Conservation (phyloP, 2,329 filamentous ascomycete species). For the Fusarium coffeatum region DNA sequence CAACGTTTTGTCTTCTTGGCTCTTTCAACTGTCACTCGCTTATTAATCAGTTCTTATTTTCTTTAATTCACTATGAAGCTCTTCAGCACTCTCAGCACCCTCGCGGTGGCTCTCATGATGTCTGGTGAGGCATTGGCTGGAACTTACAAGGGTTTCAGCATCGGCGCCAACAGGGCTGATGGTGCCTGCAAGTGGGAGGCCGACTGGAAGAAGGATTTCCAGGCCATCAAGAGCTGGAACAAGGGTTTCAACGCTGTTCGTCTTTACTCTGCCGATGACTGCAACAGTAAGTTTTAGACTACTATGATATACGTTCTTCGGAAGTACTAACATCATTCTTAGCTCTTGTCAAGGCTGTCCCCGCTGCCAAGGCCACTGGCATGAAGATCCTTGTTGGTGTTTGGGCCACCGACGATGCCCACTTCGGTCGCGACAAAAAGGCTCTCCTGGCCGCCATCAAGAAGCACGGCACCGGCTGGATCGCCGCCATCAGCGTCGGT, state of each 20-base stretch:
- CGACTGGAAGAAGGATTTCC: conserved; percentile 45
- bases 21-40: conserved; percentile 7
- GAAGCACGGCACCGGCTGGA: conserved; percentile 42
- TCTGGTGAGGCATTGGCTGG: conserved; percentile 39
- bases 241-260: conserved; percentile 45
- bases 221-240: conserved; percentile 42
- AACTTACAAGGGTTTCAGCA: conserved; percentile 42
- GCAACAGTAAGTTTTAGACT: conserved; percentile 32
- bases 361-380: conserved; percentile 42
- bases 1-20: conserved; percentile 2
- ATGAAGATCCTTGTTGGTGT: conserved; percentile 42
- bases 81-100: conserved; percentile 27
- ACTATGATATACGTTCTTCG: not conserved
- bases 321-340: not conserved
- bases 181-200: conserved; percentile 39
- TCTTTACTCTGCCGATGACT: conserved; percentile 38
- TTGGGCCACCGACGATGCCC: conserved; percentile 41
- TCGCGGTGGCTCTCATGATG: conserved; percentile 35
- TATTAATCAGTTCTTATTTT: conserved; percentile 10
- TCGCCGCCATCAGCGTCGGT: conserved; percentile 41
- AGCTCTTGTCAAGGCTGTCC: conserved; percentile 42
- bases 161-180: conserved; percentile 40
- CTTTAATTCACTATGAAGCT: conserved; percentile 35
- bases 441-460: conserved; percentile 43
- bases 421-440: conserved; percentile 42